A percentile compares a stretch with the other conserved stretches of the same genome.
Evolutionary conservation across 78 protist species (phyloP).

Genomic region (Guillardia theta): DNA sequence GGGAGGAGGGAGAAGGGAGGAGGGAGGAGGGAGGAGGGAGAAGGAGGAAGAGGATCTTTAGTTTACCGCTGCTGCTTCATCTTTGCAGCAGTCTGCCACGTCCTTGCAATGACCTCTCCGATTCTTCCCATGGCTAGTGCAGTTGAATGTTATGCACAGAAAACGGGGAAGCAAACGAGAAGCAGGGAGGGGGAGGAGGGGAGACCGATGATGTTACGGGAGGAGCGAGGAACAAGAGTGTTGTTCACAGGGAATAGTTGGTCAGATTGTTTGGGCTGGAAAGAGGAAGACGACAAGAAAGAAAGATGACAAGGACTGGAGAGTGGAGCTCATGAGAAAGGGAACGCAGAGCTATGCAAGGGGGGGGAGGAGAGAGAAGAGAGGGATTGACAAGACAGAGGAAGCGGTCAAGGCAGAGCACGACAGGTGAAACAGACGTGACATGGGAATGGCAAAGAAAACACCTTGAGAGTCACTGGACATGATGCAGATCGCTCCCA

Average conservation of each 20-base stretch:
- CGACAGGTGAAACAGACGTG: neutral
- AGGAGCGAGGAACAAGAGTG: neutral
- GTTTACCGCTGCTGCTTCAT: slow-evolving; percentile 60
- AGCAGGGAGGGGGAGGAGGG: neutral
- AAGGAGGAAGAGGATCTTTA: neutral
- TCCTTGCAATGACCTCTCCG: slow-evolving; percentile 50
- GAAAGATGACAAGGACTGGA: too few species aligned
- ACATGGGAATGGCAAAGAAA: neutral
- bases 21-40: neutral
- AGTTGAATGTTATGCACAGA: too few species aligned
- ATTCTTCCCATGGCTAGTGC: slow-evolving; percentile 56
- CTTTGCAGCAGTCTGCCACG: slow-evolving; percentile 63
- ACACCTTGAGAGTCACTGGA: slow-evolving; percentile 51
- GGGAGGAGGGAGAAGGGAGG: neutral
- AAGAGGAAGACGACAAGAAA: neutral
- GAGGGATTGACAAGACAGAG: neutral
- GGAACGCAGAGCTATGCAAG: neutral
- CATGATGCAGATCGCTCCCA: slow-evolving; percentile 58
- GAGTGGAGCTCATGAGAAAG: too few species aligned
- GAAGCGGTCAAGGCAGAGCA: neutral
- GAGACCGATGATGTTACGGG: neutral
- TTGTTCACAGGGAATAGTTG: too few species aligned
- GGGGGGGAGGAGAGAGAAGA: neutral
- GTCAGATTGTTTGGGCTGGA: too few species aligned
- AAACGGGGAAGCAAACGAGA: neutral